Conservation (phyloP, 2,329 filamentous ascomycete species). For the Tolypocladium sp. region DNA sequence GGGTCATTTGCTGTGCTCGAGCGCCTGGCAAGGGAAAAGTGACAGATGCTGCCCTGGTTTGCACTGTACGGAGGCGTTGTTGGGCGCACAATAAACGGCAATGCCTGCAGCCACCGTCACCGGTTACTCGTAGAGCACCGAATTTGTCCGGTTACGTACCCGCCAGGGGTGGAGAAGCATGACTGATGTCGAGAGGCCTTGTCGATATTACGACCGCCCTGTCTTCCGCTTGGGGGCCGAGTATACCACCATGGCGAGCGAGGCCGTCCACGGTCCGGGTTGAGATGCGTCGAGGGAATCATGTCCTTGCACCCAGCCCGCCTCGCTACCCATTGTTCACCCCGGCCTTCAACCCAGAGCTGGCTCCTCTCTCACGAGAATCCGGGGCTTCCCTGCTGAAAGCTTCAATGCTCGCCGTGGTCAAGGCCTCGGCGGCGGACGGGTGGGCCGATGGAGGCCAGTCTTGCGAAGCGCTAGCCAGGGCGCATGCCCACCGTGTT, state of each 20-base stretch:
- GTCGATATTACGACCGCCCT: not conserved
- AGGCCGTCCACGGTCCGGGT: not conserved
- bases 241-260: not conserved
- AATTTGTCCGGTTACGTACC: not conserved
- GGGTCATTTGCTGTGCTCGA: not conserved
- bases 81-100: not conserved
- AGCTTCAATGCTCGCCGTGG: not conserved
- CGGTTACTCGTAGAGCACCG: not conserved
- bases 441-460: not conserved
- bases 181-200: not conserved
- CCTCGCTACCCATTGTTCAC: not conserved
- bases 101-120: not conserved
- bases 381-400: not conserved
- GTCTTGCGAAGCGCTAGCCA: not conserved
- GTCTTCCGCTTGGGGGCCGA: not conserved
- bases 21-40: not conserved
- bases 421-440: not conserved
- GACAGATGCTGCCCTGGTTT: not conserved
- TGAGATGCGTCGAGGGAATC: not conserved
- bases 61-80: not conserved
- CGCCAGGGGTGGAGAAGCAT: not conserved
- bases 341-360: not conserved
- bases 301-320: not conserved
- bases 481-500: not conserved
- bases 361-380: not conserved